A percentile compares a stretch with the other conserved stretches of the same genome.
Evolutionary conservation across 805 yeast genomes (phyloP).

Genomic region (Cyberlindnera mrakii): DNA sequence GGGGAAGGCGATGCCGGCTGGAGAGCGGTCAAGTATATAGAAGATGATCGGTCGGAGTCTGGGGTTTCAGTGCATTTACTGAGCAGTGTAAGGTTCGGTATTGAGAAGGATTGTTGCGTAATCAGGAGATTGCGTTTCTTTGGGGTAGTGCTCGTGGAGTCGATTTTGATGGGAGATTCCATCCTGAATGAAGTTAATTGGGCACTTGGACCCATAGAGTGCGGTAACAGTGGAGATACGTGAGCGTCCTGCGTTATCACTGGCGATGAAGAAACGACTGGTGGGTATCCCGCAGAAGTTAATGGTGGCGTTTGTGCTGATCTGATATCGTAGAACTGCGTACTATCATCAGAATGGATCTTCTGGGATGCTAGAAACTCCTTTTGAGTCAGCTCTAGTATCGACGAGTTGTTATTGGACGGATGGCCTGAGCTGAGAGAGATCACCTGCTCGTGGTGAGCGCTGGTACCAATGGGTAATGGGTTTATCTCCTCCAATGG

Average conservation of each 20-base stretch:
- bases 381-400: conserved; percentile 12
- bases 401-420: conserved; percentile 2
- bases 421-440: neutral
- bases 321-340: conserved; percentile 4
- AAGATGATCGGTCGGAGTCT: neutral
- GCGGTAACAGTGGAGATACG: neutral
- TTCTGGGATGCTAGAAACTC: conserved; percentile 12
- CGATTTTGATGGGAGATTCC: conserved; percentile 17
- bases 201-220: conserved; percentile 14
- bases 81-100: conserved; percentile 16
- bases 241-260: conserved; percentile 1
- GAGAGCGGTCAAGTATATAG: neutral
- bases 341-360: neutral
- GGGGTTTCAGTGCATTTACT: neutral
- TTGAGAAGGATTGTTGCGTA: conserved; percentile 14
- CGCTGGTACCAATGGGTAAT: neutral
- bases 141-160: conserved; percentile 11
- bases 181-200: conserved; percentile 22
- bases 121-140: conserved; percentile 10
- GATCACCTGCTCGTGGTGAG: conserved; percentile 3
- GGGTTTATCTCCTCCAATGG: neutral
- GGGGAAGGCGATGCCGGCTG: conserved; percentile 1
- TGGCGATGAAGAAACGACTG: conserved; percentile 8
- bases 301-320: conserved; percentile 11
- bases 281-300: neutral